Base-by-base conservation (phyloP, 2,329 filamentous ascomycete species). In the Exophiala lecanii-corni region DNA sequence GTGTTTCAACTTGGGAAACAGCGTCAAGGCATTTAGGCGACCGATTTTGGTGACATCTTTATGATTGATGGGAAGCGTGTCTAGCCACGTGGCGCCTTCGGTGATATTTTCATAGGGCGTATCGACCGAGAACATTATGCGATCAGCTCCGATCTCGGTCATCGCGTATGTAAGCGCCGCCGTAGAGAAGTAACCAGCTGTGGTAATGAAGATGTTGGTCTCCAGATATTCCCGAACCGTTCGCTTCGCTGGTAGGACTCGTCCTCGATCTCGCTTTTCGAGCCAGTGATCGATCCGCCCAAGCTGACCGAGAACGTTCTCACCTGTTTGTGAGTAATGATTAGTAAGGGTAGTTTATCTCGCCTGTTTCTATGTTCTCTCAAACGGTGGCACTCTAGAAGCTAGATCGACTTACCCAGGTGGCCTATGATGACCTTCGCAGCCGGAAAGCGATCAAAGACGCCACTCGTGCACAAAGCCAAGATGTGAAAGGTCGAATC, bases 181-280 rank as follows among this genome's bases (percentile, higher is more conserved):
- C 2, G 62, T 66, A 5, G 59, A 65, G 43, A 67, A 67, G 41
- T 66, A 61, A 0, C 64, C 64, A 0, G 58, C 61, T 1, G 64
- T 67, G 2, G 64, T 67, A 38, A 66, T 65, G 61, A 62, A 67
- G 41, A 67, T 49, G 39, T 67, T 66, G 33, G 59, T 49, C 12
- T 59, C 59, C 39, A 67, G 64, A 32, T 67, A 67, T 36, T 66
- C 59, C 12, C 62, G 57, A 38, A 70, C 66, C 1, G 43, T 42
- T 19, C 33, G 40, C 20, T 46, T 40, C 60, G 63, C 18, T 56
- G 45, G 45, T 5, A 49, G 26, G n/a, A 44, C 39, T 54, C 57
- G 3, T 18, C 39, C 39, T 5, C 45, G 39, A 25, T 47, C 35
- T 13, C 34, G 17, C 19, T 47, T 47, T 9, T 47, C 45, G 26